These are phyloP conservation scores for Saccharomycopsis sp. DNA, from an alignment of 805 yeast species.

Conservation along the genomic window DNA sequence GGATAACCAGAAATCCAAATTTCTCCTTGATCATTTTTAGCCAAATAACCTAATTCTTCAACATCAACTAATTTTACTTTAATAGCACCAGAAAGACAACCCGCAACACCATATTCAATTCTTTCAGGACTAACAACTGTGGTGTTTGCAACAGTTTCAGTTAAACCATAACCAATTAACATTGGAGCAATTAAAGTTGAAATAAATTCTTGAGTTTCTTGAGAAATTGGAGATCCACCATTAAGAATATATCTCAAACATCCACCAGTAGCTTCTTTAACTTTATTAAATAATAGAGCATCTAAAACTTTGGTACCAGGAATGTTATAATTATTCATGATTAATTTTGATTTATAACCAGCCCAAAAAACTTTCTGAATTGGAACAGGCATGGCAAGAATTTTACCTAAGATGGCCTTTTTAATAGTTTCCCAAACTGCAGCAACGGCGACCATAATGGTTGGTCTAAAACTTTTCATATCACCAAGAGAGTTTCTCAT, in stretches of 20 bases:
- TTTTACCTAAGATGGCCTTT: constrained; percentile 79
- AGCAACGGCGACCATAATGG: constrained; percentile 96
- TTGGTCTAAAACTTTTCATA: constrained; percentile 76
- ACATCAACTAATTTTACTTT: constrained; percentile 88
- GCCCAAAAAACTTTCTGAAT: constrained; percentile 83
- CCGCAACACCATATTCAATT: constrained; percentile 69
- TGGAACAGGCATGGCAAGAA: constrained; percentile 51
- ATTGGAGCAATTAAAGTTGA: constrained; percentile 69
- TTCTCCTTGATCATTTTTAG: constrained; percentile 91
- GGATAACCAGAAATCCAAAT: constrained; percentile 67
- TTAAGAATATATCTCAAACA: constrained; percentile 59
- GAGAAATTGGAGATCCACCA: constrained; percentile 89
- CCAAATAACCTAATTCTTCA: constrained; percentile 81
- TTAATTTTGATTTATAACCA: constrained; percentile 65
- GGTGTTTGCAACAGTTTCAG: constrained; percentile 91
- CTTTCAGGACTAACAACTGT: constrained; percentile 53
- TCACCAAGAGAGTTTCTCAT: constrained; percentile 82
- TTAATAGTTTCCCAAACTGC: constrained; percentile 96
- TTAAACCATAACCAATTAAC: constrained; percentile 91
- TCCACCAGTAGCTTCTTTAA: constrained; percentile 95
- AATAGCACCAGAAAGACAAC: constrained; percentile 72
- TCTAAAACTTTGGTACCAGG: constrained; percentile 73
- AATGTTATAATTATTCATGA: constrained; percentile 50
- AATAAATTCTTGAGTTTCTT: constrained; percentile 74
- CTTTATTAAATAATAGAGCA: constrained; percentile 67